Conservation (phyloP, 805 yeast genomes). For the Ogataea trehalophila region DNA sequence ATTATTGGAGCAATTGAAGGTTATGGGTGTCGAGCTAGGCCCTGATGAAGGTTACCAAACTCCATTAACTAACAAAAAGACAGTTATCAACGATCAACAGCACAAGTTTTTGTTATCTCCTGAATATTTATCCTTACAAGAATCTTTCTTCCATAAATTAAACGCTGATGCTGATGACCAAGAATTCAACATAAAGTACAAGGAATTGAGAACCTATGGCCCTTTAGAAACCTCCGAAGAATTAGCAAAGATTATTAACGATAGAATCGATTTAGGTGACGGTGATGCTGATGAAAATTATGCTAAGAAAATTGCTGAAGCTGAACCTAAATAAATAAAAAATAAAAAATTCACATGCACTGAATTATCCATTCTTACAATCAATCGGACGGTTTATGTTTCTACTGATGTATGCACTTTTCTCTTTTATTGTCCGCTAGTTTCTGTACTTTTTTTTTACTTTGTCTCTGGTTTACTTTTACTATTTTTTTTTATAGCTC, state of each 20-base stretch:
- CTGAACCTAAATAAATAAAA: no score
- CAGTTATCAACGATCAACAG: constrained; percentile 18
- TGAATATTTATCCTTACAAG: constrained; percentile 49
- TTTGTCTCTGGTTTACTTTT: no score
- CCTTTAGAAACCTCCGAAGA: constrained; percentile 45
- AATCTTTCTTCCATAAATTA: constrained; percentile 41
- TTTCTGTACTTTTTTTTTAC: background rate
- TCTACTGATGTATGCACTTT: background rate
- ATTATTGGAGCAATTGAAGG: constrained; percentile 50
- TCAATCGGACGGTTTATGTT: background rate
- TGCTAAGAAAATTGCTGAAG: no score
- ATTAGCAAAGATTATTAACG: constrained; percentile 34
- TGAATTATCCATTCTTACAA: no score
- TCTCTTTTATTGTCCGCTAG: background rate
- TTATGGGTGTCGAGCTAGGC: constrained; percentile 58
- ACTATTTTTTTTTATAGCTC: no score
- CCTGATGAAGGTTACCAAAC: constrained; percentile 82
- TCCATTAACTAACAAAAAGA: constrained; percentile 12
- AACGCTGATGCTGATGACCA: constrained; percentile 22
- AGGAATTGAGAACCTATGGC: constrained; percentile 65
- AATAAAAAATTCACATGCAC: no score
- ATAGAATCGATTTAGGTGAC: constrained; percentile 35
- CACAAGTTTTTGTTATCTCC: constrained; percentile 51
- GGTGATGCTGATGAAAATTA: constrained; percentile 12
- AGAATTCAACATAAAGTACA: constrained; percentile 36